Conservation (phyloP, 768 basidiomycete species). For the Tubosaeta sp. region DNA sequence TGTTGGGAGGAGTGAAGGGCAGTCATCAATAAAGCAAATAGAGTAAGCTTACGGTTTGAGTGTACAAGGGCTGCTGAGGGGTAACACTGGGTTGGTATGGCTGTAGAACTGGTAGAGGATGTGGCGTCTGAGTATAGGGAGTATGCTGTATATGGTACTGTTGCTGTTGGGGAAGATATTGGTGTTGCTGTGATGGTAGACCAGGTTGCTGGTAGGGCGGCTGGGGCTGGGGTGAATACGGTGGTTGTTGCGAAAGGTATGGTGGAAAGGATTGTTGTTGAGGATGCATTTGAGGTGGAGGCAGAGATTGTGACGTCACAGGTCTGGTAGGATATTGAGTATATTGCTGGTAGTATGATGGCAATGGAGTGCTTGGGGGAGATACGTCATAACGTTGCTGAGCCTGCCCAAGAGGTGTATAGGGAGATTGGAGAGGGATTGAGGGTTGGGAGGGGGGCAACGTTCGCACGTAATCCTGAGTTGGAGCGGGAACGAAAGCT, state of each 20-base stretch:
- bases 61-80: constrained; percentile 1
- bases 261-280: constrained; percentile 3
- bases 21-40: background rate
- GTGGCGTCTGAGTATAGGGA: constrained; percentile 13
- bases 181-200: background rate
- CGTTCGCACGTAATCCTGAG: constrained; percentile 3
- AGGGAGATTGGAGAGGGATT: constrained; percentile 9
- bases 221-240: constrained; percentile 9
- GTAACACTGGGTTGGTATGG: constrained; percentile 10
- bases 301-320: constrained; percentile 7
- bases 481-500: constrained; percentile 2
- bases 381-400: constrained; percentile 10
- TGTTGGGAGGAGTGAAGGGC: constrained; percentile 9
- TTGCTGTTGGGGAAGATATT: constrained; percentile 5
- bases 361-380: constrained; percentile 1
- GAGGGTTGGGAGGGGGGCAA: constrained; percentile 8
- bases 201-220: constrained; percentile 13
- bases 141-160: constrained; percentile 11
- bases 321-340: constrained; percentile 9
- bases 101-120: constrained; percentile 11
- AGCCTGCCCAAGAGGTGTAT: constrained; percentile 1
- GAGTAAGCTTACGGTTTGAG: constrained; percentile 11
- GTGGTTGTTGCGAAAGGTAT: constrained; percentile 4
- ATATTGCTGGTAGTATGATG: constrained; percentile 13
- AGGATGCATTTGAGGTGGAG: constrained; percentile 12